Evolutionary conservation across 1,284 basidiomycete species (phyloP).

Genomic region (Peniophora sp.): DNA sequence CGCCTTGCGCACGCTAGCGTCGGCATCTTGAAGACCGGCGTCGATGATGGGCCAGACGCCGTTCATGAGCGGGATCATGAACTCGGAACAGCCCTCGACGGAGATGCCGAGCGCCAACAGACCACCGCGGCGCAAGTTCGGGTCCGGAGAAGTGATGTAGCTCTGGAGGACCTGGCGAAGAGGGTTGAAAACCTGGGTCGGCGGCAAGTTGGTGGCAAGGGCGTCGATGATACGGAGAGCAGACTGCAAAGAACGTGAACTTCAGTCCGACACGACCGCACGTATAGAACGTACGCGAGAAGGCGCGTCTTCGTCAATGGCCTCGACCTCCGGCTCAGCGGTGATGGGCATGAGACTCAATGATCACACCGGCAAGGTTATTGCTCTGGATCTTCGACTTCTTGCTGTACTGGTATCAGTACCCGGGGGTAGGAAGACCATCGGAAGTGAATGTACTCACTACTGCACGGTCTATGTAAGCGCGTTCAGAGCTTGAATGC

Average conservation of each 20-base stretch:
- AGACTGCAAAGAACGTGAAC: slow-evolving; percentile 38
- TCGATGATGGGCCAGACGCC: slow-evolving; percentile 96
- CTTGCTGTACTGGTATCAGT: slow-evolving; percentile 55
- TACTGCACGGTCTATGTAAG: slow-evolving; percentile 96
- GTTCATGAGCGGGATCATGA: slow-evolving; percentile 89
- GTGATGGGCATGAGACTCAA: slow-evolving; percentile 93
- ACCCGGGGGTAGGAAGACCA: not conserved
- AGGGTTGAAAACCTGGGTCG: slow-evolving; percentile 93
- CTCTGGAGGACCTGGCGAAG: slow-evolving; percentile 76
- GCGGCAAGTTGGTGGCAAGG: slow-evolving; percentile 90
- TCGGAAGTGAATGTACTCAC: slow-evolving; percentile 31
- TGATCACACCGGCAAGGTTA: slow-evolving; percentile 79
- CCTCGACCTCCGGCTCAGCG: slow-evolving; percentile 83
- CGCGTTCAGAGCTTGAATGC: slow-evolving; percentile 89
- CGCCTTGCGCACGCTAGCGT: slow-evolving; percentile 87
- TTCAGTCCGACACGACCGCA: slow-evolving; percentile 2
- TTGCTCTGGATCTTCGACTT: slow-evolving; percentile 92
- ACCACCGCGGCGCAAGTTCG: slow-evolving; percentile 81
- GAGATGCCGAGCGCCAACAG: slow-evolving; percentile 95
- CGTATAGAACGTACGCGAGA: slow-evolving; percentile 59
- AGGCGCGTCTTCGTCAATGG: slow-evolving; percentile 87
- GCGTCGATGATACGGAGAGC: slow-evolving; percentile 94
- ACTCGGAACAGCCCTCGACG: slow-evolving; percentile 98
- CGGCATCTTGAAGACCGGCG: slow-evolving; percentile 78
- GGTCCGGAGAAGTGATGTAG: slow-evolving; percentile 79